These are phyloP conservation scores for Beauveria brongniartii DNA, from an alignment of 2,329 filamentous ascomycete genomes.

Conservation along the genomic window DNA sequence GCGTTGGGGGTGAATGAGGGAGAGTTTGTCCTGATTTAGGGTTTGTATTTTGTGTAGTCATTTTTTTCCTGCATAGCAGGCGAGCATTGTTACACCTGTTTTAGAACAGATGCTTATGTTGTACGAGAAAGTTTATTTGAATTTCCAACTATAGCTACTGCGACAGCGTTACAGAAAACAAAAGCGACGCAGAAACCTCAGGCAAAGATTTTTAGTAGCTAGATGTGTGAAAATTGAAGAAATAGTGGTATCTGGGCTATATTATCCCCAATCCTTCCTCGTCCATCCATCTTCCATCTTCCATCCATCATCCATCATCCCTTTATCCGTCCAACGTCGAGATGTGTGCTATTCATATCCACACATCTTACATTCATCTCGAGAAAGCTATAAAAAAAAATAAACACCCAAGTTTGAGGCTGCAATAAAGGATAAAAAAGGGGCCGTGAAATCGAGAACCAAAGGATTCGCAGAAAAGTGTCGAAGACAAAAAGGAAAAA, in stretches of 20 bases:
- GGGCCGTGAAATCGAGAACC: neutral
- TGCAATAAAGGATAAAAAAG: neutral
- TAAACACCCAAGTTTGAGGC: neutral
- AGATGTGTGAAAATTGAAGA: neutral
- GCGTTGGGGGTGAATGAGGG: conserved; percentile 11
- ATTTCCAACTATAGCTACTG: neutral
- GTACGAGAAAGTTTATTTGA: neutral
- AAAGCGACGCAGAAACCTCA: neutral
- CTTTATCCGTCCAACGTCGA: neutral
- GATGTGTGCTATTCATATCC: neutral
- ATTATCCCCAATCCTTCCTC: neutral
- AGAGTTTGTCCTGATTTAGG: conserved; percentile 1
- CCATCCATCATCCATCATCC: conserved; percentile 17
- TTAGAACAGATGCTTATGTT: no score
- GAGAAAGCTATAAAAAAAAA: neutral
- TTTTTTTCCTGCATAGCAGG: neutral
- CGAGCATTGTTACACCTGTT: neutral
- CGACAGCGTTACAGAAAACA: neutral
- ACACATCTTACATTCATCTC: neutral
- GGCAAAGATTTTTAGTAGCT: neutral
- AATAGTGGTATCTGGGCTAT: conserved; percentile 10
- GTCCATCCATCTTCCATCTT: neutral
- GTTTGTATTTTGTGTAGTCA: neutral
- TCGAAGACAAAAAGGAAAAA: neutral
- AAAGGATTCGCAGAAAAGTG: neutral